Conservation (phyloP, 352 stramenopile genomes). For the Pythium sukuiense region DNA sequence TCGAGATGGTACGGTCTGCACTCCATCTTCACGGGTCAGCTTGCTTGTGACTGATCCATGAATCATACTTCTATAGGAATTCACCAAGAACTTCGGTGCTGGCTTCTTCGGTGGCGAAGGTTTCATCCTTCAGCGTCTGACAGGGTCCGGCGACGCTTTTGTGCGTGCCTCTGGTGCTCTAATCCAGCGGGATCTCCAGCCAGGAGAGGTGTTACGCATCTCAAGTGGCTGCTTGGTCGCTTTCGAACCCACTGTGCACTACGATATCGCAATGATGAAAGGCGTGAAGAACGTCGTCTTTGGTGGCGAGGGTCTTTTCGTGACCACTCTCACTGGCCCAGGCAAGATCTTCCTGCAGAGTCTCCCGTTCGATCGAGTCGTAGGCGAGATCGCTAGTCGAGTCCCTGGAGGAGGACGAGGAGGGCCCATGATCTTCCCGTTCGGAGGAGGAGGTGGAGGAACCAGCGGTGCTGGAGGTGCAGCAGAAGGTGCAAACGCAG, state of each 20-base stretch:
- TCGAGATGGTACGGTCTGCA: slow-evolving; percentile 71
- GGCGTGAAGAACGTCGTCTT: slow-evolving; percentile 95
- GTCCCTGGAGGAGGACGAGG: slow-evolving; percentile 77
- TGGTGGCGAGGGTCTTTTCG: slow-evolving; percentile 93
- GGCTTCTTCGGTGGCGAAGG: slow-evolving; percentile 95
- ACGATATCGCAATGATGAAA: slow-evolving; percentile 91
- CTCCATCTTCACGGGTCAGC: not conserved
- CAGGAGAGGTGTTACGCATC: slow-evolving; percentile 89
- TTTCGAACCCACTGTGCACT: slow-evolving; percentile 86
- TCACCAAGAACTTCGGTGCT: slow-evolving; percentile 86
- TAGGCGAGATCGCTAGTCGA: slow-evolving; percentile 89
- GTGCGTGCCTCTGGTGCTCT: slow-evolving; percentile 90
- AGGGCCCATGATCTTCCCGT: slow-evolving; percentile 83
- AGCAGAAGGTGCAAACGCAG: slow-evolving; percentile 28
- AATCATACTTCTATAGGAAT: slow-evolving; percentile 50
- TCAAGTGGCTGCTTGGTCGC: slow-evolving; percentile 91
- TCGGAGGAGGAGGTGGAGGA: slow-evolving; percentile 75
- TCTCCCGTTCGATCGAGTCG: slow-evolving; percentile 91
- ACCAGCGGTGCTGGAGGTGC: slow-evolving; percentile 33
- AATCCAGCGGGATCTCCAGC: slow-evolving; percentile 83
- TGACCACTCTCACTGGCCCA: slow-evolving; percentile 92
- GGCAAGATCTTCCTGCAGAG: slow-evolving; percentile 92
- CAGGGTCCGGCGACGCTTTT: slow-evolving; percentile 88
- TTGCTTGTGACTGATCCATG: not conserved
- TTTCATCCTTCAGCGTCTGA: slow-evolving; percentile 94